A percentile compares a stretch with the other conserved stretches of the same genome.
Evolutionary conservation across 306 rosid species (phyloP).

Genomic region (Nissolia schottii): DNA sequence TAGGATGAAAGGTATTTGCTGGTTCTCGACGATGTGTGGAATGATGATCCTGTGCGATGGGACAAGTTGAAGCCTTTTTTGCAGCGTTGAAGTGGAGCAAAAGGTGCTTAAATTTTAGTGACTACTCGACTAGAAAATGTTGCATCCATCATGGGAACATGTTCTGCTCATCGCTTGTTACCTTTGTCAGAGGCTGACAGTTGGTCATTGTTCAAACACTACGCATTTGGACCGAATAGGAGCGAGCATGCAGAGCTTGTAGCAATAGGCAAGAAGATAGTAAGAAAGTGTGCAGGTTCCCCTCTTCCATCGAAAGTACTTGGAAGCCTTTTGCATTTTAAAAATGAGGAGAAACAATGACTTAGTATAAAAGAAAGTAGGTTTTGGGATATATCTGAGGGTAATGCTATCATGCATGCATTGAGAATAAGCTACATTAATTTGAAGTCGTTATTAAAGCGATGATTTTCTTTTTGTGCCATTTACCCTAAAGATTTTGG

Average conservation of each 20-base stretch:
- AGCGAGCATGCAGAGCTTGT: conserved; percentile 7
- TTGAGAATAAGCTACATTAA: conserved; percentile 15
- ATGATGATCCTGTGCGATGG: conserved; percentile 20
- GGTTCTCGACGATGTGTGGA: conserved; percentile 40
- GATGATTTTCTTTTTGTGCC: conserved; percentile 30
- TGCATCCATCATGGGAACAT: conserved; percentile 11
- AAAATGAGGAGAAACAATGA: conserved; percentile 20
- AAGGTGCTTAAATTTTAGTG: conserved; percentile 23
- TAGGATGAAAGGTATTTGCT: conserved; percentile 25
- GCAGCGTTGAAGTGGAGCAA: conserved; percentile 9
- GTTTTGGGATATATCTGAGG: conserved; percentile 17
- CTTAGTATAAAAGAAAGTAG: not conserved
- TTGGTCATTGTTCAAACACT: conserved; percentile 32
- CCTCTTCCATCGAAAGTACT: conserved; percentile 22
- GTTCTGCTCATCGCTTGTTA: not conserved
- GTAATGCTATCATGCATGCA: not conserved
- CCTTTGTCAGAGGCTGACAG: conserved; percentile 7
- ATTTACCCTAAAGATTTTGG: conserved; percentile 3
- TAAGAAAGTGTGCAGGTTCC: conserved; percentile 18
- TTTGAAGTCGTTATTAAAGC: not conserved
- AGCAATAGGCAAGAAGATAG: conserved; percentile 11
- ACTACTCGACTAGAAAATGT: conserved; percentile 20
- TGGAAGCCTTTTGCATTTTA: conserved; percentile 17
- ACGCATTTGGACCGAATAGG: not conserved
- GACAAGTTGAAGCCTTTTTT: not conserved